Conservation (phyloP, 371 early-diverging fungal genomes). For the Rhizopus stolonifer region DNA sequence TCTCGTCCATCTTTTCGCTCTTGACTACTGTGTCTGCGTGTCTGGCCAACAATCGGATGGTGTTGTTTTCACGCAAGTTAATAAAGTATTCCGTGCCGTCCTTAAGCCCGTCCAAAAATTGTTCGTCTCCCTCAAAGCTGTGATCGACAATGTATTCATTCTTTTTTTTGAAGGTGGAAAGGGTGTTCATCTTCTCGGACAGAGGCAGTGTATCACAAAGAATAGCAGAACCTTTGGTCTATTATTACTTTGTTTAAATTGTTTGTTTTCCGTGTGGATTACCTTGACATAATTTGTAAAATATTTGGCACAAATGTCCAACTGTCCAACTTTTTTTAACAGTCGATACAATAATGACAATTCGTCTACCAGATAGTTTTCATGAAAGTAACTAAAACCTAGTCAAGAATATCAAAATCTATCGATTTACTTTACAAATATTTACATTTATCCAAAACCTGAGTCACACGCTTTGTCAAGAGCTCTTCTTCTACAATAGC, state of each 20-base stretch:
- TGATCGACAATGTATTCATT: slow-evolving; percentile 65
- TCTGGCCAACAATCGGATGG: slow-evolving; percentile 73
- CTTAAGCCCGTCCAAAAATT: slow-evolving; percentile 68
- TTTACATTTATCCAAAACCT: slow-evolving; percentile 69
- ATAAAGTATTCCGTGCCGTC: slow-evolving; percentile 85
- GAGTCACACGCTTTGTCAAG: slow-evolving; percentile 61
- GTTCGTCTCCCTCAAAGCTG: slow-evolving; percentile 67
- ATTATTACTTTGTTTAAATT: background rate
- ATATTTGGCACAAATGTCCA: slow-evolving; percentile 34
- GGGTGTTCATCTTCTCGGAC: slow-evolving; percentile 20
- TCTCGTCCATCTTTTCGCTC: slow-evolving; percentile 34
- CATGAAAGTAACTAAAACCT: slow-evolving; percentile 68
- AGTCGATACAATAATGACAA: slow-evolving; percentile 59
- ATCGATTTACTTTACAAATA: too few relatives aligned
- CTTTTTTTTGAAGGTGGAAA: slow-evolving; percentile 64
- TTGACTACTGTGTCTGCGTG: slow-evolving; percentile 33
- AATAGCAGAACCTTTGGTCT: slow-evolving; percentile 34
- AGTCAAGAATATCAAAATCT: background rate
- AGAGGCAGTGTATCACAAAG: slow-evolving; percentile 21
- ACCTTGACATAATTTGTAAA: slow-evolving; percentile 45
- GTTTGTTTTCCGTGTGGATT: background rate
- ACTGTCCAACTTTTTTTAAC: slow-evolving; percentile 32
- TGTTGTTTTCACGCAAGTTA: slow-evolving; percentile 79
- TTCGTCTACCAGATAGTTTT: slow-evolving; percentile 56
- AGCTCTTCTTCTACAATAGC: slow-evolving; percentile 69